These are phyloP conservation scores for Vickermania spadyakhi DNA, from an alignment of 208 protist genomes.

Conservation along the genomic window DNA sequence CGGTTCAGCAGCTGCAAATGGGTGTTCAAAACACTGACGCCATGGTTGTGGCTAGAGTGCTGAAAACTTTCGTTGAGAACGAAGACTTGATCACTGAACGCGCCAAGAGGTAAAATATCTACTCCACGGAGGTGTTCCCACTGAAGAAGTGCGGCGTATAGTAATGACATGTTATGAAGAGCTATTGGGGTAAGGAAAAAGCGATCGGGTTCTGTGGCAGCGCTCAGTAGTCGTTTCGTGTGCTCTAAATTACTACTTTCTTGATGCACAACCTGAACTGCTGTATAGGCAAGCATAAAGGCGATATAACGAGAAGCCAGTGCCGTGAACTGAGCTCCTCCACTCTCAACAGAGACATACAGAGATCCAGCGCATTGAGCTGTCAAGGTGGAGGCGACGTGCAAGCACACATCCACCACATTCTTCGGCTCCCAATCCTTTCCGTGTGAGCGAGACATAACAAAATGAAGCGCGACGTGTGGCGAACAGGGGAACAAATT, in stretches of 20 bases:
- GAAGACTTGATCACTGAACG: constrained; percentile 51
- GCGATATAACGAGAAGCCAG: constrained; percentile 45
- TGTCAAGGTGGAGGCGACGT: constrained; percentile 30
- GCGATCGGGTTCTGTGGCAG: constrained; percentile 10
- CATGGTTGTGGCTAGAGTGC: constrained; percentile 15
- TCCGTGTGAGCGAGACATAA: constrained; percentile 18
- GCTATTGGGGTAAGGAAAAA: constrained; percentile 52
- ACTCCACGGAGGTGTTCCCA: constrained; percentile 16
- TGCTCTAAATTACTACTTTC: constrained; percentile 10
- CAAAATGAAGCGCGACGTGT: constrained; percentile 37
- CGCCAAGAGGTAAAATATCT: constrained; percentile 36
- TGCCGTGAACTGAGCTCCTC: constrained; percentile 22
- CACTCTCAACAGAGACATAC: neutral
- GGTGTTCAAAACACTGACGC: constrained; percentile 22
- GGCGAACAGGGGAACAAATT: constrained; percentile 52
- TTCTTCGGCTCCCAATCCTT: neutral
- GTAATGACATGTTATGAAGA: constrained; percentile 47
- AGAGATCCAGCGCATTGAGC: constrained; percentile 15
- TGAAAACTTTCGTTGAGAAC: constrained; percentile 19
- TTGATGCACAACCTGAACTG: constrained; percentile 18
- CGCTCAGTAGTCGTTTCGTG: constrained; percentile 12
- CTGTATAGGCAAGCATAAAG: constrained; percentile 37
- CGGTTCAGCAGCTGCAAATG: constrained; percentile 20
- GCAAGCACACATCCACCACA: constrained; percentile 28
- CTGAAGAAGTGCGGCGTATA: constrained; percentile 38